Evolutionary conservation across 1,284 basidiomycete species (phyloP).

Genomic region (Trichosporon asahii): DNA sequence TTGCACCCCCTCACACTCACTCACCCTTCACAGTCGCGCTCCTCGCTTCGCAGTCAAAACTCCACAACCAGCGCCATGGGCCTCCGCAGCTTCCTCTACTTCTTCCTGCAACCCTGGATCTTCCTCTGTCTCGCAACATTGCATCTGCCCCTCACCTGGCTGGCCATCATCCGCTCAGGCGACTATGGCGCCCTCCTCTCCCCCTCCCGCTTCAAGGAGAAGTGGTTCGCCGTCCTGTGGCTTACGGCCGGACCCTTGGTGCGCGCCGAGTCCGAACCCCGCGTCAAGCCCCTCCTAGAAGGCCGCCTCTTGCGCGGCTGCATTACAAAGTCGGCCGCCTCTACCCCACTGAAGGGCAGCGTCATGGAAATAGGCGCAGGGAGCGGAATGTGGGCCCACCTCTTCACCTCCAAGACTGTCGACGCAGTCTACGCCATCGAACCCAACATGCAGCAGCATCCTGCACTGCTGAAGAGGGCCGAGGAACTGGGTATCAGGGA

Average conservation of each 20-base stretch:
- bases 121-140: conserved; percentile 15
- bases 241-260: neutral
- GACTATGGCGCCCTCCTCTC: neutral
- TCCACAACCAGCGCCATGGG: neutral
- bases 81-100: neutral
- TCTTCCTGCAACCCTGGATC: conserved; percentile 13
- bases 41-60: neutral
- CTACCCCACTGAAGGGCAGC: neutral
- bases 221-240: neutral
- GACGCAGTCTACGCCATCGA: neutral
- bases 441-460: neutral
- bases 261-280: neutral
- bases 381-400: neutral
- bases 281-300: neutral
- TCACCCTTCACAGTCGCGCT: neutral
- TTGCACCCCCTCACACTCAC: neutral
- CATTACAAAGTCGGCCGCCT: neutral
- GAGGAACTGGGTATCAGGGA: neutral
- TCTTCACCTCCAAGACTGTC: neutral
- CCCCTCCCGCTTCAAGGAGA: neutral
- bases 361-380: neutral
- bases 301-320: neutral
- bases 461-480: neutral
- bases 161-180: neutral
- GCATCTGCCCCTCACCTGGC: neutral